These are phyloP conservation scores for Paramecium bursaria DNA, from an alignment of 73 alveolate species.

Conservation along the genomic window DNA sequence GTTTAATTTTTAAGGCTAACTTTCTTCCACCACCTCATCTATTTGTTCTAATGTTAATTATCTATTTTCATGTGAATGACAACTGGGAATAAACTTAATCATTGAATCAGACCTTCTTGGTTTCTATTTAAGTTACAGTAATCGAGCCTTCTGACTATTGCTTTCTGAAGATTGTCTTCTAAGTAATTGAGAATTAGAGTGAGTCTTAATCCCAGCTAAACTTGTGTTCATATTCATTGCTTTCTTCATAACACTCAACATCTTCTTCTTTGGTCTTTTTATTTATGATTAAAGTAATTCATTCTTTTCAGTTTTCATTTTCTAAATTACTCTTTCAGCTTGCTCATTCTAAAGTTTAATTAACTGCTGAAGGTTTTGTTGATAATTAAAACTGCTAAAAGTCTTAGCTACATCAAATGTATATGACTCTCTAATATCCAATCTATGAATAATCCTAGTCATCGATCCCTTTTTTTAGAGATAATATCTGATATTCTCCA, in stretches of 20 bases:
- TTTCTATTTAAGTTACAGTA: too few relatives aligned
- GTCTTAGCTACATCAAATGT: background rate
- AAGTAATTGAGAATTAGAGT: background rate
- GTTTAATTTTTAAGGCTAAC: slow-evolving; percentile 18
- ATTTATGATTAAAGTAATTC: background rate
- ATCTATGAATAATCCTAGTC: background rate
- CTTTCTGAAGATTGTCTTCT: background rate
- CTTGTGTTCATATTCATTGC: background rate
- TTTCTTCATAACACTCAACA: background rate
- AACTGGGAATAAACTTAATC: too few relatives aligned
- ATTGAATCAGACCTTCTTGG: background rate
- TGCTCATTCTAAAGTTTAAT: background rate
- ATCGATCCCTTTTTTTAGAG: background rate
- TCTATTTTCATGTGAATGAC: background rate
- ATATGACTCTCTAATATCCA: background rate
- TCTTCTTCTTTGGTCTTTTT: background rate
- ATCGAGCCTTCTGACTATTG: background rate
- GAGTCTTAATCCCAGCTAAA: background rate
- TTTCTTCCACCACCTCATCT: slow-evolving; percentile 7
- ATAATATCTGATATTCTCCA: slow-evolving; percentile 23
- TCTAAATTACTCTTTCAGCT: background rate
- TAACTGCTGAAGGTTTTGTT: background rate
- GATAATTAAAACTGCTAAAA: background rate
- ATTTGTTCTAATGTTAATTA: background rate
- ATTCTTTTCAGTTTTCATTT: background rate